Evolutionary conservation across 768 basidiomycete species (phyloP), one percentile per base, ranked within the genome.

Genomic region (Lyophyllum semitale): DNA sequence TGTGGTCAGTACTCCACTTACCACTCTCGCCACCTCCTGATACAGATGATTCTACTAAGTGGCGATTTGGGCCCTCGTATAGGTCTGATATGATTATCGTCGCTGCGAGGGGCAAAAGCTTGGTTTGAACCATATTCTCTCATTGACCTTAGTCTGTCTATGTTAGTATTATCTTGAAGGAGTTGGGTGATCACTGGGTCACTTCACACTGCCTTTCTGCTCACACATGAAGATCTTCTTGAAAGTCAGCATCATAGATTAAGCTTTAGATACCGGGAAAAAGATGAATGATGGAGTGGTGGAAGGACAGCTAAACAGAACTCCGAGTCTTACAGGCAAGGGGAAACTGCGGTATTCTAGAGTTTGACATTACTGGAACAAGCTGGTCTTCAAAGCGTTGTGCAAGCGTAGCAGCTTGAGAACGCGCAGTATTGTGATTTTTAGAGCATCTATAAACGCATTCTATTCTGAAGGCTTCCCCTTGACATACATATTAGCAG

Each of bases 391-490:
- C 25, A 27, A 4, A 15, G n/a, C n/a, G n/a, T n/a, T n/a, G n/a
- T n/a, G n/a, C n/a, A n/a, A n/a, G n/a, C n/a, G n/a, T n/a, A n/a
- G n/a, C n/a, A n/a, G n/a, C n/a, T n/a, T n/a, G n/a, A n/a, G n/a
- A n/a, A 38, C 37, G 37, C 17, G 42, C 18, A 43, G 42, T 45
- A 42, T 51, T 35, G 46, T 33, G 17, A 17, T 52, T 53, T 59
- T 49, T 59, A 33, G 29, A 45, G 35, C 29, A 9, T 52, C 58
- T 59, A 52, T 49, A 22, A 53, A 56, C 26, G 53, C 25, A 48
- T 57, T n/a, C 49, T 61, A 61, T 20, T 56, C 57, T 53, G 54
- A 20, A 20, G 53, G 48, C 61, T 66, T 26, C 61, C 63, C 65
- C 64, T 47, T 4, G 48, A n/a, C 9, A 1, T 8, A 38, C 27